Evolutionary conservation across 805 yeast genomes (phyloP).

Genomic region (Suhomyces canberraensis): DNA sequence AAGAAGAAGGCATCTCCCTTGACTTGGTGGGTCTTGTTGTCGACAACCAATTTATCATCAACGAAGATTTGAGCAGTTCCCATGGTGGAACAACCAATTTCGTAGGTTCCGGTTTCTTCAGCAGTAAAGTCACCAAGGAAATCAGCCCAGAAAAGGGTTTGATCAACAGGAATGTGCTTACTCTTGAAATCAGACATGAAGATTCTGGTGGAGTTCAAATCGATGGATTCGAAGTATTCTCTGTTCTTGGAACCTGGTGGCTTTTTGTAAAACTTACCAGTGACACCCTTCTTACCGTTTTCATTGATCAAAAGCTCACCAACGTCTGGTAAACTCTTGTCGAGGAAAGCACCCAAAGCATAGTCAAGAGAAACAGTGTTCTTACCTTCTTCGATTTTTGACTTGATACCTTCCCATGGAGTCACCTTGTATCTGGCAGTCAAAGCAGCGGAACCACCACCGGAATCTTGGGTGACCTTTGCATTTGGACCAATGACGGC

Average conservation of each 20-base stretch:
- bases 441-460: conserved; percentile 63
- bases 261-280: conserved; percentile 22
- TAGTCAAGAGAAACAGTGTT: conserved; percentile 21
- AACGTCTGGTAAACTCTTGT: conserved; percentile 30
- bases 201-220: conserved; percentile 12
- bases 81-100: conserved; percentile 48
- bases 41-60: conserved; percentile 51
- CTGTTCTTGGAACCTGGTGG: conserved; percentile 19
- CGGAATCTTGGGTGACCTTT: conserved; percentile 46
- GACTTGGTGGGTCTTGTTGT: conserved; percentile 52
- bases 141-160: conserved; percentile 39
- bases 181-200: conserved; percentile 18
- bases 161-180: conserved; percentile 14
- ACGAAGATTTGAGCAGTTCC: conserved; percentile 58
- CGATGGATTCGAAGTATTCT: conserved; percentile 22
- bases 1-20: conserved; percentile 49
- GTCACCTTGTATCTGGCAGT: conserved; percentile 46
- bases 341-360: conserved; percentile 33
- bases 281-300: conserved; percentile 26
- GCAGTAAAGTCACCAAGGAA: conserved; percentile 45
- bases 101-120: conserved; percentile 46
- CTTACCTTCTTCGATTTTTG: conserved; percentile 25
- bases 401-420: conserved; percentile 45
- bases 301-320: conserved; percentile 16
- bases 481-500: conserved; percentile 64